Percentiles rank a stretch among this genome's conserved stretches.
These are phyloP conservation scores for Didymella lethalis DNA, from an alignment of 2,329 filamentous ascomycete species.

Conservation along the genomic window DNA sequence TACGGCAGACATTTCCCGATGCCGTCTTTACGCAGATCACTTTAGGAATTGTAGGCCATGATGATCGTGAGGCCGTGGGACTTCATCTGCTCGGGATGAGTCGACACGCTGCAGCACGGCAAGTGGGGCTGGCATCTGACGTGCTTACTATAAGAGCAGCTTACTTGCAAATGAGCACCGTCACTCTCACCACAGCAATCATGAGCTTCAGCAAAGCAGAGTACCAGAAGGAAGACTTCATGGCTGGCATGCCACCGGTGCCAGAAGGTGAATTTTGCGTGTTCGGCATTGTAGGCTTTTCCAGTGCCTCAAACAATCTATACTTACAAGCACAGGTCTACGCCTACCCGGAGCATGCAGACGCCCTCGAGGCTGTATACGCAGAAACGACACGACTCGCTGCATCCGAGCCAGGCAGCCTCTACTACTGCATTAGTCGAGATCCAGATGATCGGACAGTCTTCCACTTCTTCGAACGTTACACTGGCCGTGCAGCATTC, in stretches of 20 bases:
- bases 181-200: not conserved
- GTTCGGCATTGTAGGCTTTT: conserved; percentile 12
- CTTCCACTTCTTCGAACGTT: conserved; percentile 20
- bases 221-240: conserved; percentile 7
- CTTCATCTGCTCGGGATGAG: conserved; percentile 7
- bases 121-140: conserved; percentile 11
- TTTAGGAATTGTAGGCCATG: not conserved
- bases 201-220: conserved; percentile 16
- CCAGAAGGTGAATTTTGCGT: conserved; percentile 21
- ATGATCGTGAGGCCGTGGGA: not conserved
- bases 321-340: conserved; percentile 12
- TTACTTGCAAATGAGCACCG: not conserved
- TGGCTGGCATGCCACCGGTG: conserved; percentile 2
- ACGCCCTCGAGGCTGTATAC: conserved; percentile 16
- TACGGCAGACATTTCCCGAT: too few relatives aligned
- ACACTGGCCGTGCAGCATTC: conserved; percentile 13
- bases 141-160: conserved; percentile 2
- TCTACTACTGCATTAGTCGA: conserved; percentile 18
- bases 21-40: not conserved
- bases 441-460: conserved; percentile 9
- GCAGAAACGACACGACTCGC: conserved; percentile 17
- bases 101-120: conserved; percentile 7
- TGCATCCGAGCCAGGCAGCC: conserved; percentile 11
- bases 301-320: too few relatives aligned
- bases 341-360: conserved; percentile 15